Evolutionary conservation across 164 flowering plant genomes (phyloP).

Genomic region (Saururus chinensis): DNA sequence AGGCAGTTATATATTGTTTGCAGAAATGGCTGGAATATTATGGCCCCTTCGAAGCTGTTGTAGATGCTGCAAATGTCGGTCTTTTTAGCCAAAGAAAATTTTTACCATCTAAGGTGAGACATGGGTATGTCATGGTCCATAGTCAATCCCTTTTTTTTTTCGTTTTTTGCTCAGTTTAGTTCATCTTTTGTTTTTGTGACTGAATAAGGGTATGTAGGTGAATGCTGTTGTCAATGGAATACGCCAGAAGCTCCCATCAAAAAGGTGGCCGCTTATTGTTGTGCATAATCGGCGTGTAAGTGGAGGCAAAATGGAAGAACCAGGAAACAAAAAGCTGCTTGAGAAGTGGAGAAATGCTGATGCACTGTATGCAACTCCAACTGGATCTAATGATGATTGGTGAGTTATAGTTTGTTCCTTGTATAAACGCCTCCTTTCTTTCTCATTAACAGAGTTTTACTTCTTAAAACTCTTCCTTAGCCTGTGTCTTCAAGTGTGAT

Average conservation of each 20-base stretch:
- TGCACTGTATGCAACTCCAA: slow-evolving; percentile 86
- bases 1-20: slow-evolving; percentile 6
- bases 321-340: slow-evolving; percentile 36
- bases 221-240: slow-evolving; percentile 71
- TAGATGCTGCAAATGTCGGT: slow-evolving; percentile 90
- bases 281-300: slow-evolving; percentile 64
- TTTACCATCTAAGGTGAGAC: slow-evolving; percentile 45
- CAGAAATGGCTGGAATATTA: slow-evolving; percentile 89
- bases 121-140: neutral
- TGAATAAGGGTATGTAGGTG: slow-evolving; percentile 30
- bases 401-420: slow-evolving; percentile 18
- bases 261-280: slow-evolving; percentile 75
- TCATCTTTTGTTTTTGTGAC: neutral
- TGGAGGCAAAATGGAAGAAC: slow-evolving; percentile 53
- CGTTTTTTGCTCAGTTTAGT: no score
- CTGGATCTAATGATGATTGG: slow-evolving; percentile 98
- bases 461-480: no score
- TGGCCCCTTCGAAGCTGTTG: slow-evolving; percentile 88
- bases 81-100: slow-evolving; percentile 52
- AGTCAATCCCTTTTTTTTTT: no score
- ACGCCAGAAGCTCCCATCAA: slow-evolving; percentile 72
- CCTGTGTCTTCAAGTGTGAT: neutral
- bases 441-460: no score
- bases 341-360: slow-evolving; percentile 84
- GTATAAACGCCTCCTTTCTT: no score